Evolutionary conservation across 331 rosid species (phyloP), one percentile per base, ranked within the genome.

Genomic region (Dryas integrifolia): DNA sequence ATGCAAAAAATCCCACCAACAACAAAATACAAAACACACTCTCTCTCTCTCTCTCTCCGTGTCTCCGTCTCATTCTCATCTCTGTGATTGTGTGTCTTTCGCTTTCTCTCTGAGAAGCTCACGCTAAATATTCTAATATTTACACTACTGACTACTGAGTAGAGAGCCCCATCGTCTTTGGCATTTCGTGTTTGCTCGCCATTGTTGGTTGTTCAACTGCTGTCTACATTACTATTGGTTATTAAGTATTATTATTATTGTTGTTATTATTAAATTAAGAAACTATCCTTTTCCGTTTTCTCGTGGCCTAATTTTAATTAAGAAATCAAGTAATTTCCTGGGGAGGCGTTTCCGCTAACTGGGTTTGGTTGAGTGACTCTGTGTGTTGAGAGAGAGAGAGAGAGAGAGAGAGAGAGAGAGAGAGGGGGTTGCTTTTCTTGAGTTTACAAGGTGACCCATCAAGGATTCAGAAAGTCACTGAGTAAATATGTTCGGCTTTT

Each of bases 161-260:
- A 63, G 15, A 63, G 67, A 18, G 4, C 38, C 15, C 52, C 65
- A 67, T 53, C 21, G 47, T 44, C 70, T 47, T 41, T 72, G 88
- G 72, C 87, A 77, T 83, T 86, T 84, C 86, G 74, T 75, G 86
- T 66, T 78, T 74, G 80, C 61, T 76, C 79, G 53, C 82, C 80
- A 74, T 82, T 76, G 52, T 76, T 72, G 81, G 85, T 79, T 72
- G 80, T 70, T 85, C 85, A 83, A 65, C 86, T 68, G 77, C 82
- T 51, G 72, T 56, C 47, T 40, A 63, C 73, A 24, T 61, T 76
- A 21, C 0, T 21, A 21, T 80, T 18, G 50, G 38, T 66, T 75
- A 70, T 66, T 71, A 66, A 50, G 13, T 79, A 79, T 73, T 55
- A 40, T 70, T 64, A 73, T 4, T 14, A 41, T 70, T 58, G 35